Evolutionary conservation across 2,329 filamentous ascomycete species (phyloP).

Genomic region (Phialophora expanda): DNA sequence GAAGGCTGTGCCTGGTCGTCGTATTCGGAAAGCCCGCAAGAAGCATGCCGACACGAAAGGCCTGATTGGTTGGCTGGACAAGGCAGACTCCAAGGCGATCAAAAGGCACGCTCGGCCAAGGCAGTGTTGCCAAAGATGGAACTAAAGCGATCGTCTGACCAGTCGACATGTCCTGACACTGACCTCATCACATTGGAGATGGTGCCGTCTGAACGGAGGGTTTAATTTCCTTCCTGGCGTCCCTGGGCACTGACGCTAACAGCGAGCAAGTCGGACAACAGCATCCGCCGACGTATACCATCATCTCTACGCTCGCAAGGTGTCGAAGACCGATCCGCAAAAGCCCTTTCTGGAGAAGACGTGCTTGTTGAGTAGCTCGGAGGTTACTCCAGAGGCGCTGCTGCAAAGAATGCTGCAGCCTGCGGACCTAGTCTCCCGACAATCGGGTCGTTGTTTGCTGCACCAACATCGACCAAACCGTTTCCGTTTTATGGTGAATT

Average conservation of each 20-base stretch:
- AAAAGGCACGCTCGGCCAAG: not conserved
- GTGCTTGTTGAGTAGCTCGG: not conserved
- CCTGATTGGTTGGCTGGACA: not conserved
- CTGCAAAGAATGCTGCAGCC: not conserved
- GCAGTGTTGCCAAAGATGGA: not conserved
- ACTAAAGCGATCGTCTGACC: not conserved
- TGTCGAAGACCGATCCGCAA: not conserved
- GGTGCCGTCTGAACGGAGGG: not conserved
- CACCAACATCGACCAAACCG: not conserved
- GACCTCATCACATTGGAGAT: not conserved
- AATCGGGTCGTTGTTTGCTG: not conserved
- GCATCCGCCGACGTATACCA: not conserved
- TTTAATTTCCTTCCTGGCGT: not conserved
- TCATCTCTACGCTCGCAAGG: not conserved
- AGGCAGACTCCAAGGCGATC: not conserved
- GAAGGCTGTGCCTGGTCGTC: slow-evolving; percentile 1
- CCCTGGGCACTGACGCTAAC: not conserved
- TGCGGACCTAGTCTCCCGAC: not conserved
- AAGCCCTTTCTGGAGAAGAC: not conserved
- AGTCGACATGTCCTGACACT: no score
- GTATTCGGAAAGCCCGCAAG: slow-evolving; percentile 1
- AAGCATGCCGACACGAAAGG: not conserved
- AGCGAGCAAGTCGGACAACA: not conserved
- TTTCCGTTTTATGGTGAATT: not conserved
- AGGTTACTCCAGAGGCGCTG: not conserved